Evolutionary conservation across 192 early-diverging fungal genomes (phyloP).

Genomic region (Backusella australiensis): DNA sequence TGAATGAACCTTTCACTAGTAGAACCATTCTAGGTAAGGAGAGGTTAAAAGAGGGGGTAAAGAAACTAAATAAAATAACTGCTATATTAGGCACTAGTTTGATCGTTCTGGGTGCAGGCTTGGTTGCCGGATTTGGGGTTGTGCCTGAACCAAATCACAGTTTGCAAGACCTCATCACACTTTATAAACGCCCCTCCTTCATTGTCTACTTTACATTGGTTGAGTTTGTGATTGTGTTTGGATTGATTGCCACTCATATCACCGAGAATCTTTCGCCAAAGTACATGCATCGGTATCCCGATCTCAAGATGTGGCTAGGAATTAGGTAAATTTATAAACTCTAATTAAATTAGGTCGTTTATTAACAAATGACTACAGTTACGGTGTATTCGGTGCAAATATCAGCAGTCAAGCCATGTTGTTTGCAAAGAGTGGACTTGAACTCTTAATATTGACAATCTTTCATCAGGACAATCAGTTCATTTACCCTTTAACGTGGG

Average conservation of each 20-base stretch:
- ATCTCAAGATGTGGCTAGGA: conserved; percentile 31
- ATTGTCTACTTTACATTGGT: conserved; percentile 63
- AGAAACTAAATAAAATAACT: too few relatives aligned
- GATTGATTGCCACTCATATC: conserved; percentile 50
- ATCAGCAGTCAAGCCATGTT: conserved; percentile 74
- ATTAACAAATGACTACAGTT: conserved; percentile 18
- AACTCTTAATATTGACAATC: conserved; percentile 62
- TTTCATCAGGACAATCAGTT: conserved; percentile 66
- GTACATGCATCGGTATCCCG: conserved; percentile 25
- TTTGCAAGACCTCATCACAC: conserved; percentile 61
- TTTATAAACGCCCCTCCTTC: conserved; percentile 70
- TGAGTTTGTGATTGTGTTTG: conserved; percentile 44
- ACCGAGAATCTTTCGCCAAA: conserved; percentile 26
- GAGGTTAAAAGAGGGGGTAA: not conserved
- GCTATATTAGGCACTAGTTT: conserved; percentile 59
- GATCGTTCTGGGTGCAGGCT: conserved; percentile 63
- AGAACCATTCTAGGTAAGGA: conserved; percentile 52
- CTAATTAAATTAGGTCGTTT: too few relatives aligned
- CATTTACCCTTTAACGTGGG: conserved; percentile 67
- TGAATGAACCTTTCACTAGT: conserved; percentile 62
- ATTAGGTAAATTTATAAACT: conserved; percentile 15
- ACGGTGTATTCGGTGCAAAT: conserved; percentile 69
- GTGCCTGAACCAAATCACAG: conserved; percentile 73
- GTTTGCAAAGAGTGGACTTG: conserved; percentile 79
- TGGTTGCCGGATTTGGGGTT: conserved; percentile 74